Percentiles rank a stretch among this genome's conserved stretches.
Conservation (phyloP, 768 basidiomycete genomes). For the Rhodotorula kratochvilovae region DNA sequence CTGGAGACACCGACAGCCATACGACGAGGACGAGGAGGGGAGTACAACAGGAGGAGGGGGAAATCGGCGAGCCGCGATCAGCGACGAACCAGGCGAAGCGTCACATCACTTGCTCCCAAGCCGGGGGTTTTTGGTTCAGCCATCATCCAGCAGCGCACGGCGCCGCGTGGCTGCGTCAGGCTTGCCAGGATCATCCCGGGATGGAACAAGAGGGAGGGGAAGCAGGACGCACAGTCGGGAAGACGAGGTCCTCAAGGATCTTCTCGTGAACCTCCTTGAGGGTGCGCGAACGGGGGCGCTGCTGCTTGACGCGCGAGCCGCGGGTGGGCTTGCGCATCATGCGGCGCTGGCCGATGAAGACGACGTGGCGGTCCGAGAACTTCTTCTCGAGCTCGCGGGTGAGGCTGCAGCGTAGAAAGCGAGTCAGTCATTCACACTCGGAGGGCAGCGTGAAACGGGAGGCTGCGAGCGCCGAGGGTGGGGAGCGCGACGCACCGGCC, state of each 20-base stretch:
- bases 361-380: conserved; percentile 98
- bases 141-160: not conserved
- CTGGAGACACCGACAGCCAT: conserved; percentile 7
- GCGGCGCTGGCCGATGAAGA: conserved; percentile 96
- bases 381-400: conserved; percentile 81
- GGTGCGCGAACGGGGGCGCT: conserved; percentile 92
- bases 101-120: conserved; percentile 35
- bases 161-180: too few relatives aligned
- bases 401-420: conserved; percentile 2
- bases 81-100: conserved; percentile 1
- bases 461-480: not conserved
- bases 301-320: conserved; percentile 85
- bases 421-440: not conserved
- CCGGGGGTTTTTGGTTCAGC: not conserved
- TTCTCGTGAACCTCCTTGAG: conserved; percentile 92
- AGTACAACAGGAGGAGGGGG: too few relatives aligned
- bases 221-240: conserved; percentile 63
- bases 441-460: too few relatives aligned
- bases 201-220: not conserved
- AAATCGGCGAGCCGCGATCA: conserved; percentile 39
- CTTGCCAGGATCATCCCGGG: not conserved
- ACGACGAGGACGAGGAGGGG: not conserved
- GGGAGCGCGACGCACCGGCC: conserved; percentile 49
- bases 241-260: conserved; percentile 98
- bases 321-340: conserved; percentile 97